Conservation (phyloP, 192 early-diverging fungal species). For the Dissophora ornata region DNA sequence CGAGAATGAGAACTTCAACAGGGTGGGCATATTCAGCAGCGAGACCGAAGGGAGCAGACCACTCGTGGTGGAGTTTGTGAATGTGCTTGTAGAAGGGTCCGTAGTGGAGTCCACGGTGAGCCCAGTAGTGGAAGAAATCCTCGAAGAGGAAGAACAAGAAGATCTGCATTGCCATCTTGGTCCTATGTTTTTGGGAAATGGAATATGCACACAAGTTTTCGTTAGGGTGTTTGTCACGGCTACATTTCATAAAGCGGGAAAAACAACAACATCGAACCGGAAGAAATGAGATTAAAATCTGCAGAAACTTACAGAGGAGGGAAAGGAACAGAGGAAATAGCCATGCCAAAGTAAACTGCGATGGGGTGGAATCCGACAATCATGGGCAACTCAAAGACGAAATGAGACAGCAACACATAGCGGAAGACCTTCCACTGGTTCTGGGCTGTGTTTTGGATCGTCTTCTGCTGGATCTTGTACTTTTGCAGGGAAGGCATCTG, state of each 20-base stretch:
- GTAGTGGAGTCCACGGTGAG: constrained; percentile 90
- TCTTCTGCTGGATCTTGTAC: constrained; percentile 91
- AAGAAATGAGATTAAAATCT: too few species aligned
- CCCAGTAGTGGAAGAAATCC: constrained; percentile 93
- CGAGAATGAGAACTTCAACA: constrained; percentile 85
- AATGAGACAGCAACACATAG: constrained; percentile 81
- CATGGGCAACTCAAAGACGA: constrained; percentile 87
- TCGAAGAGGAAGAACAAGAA: constrained; percentile 85
- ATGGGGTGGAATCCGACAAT: constrained; percentile 90
- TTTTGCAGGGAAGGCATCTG: constrained; percentile 85
- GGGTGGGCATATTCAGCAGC: constrained; percentile 93
- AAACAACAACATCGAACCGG: not conserved
- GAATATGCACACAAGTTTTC: too few species aligned
- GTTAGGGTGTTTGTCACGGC: too few species aligned
- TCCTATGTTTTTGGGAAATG: too few species aligned
- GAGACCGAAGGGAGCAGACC: constrained; percentile 88
- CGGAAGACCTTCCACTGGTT: constrained; percentile 81
- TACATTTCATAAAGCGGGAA: not conserved
- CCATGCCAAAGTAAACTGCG: constrained; percentile 86
- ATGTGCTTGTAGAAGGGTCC: constrained; percentile 88
- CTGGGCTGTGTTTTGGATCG: constrained; percentile 69
- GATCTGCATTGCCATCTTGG: constrained; percentile 72
- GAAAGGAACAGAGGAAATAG: constrained; percentile 84
- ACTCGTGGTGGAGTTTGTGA: constrained; percentile 96
- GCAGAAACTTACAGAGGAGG: constrained; percentile 77